Percentiles rank a stretch among this genome's conserved stretches.
Conservation (phyloP, 352 stramenopile genomes). For the Pilasporangium apinafurcum region DNA sequence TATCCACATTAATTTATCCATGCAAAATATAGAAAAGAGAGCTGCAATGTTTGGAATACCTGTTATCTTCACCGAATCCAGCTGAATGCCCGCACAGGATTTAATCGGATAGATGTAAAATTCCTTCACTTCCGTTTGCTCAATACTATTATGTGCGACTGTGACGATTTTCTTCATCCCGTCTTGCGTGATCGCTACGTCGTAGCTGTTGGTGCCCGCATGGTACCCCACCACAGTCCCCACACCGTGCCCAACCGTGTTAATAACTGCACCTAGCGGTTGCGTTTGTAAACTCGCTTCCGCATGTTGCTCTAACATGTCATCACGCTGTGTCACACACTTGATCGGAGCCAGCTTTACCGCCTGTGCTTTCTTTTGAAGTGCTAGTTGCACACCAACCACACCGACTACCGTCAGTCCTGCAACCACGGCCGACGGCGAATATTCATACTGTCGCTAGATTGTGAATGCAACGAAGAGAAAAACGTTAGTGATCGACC, state of each 20-base stretch:
- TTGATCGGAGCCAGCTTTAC: neutral
- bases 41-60: neutral
- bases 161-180: conserved; percentile 3
- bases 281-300: conserved; percentile 10
- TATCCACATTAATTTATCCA: no score
- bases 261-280: conserved; percentile 17
- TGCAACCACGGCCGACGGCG: no score
- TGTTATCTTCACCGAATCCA: conserved; percentile 38
- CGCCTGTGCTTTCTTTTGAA: no score
- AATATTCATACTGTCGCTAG: no score
- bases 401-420: conserved; percentile 11
- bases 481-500: no score
- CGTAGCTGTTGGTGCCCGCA: conserved; percentile 14
- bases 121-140: conserved; percentile 25
- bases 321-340: conserved; percentile 27
- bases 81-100: conserved; percentile 57
- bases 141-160: conserved; percentile 14
- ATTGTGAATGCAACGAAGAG: no score
- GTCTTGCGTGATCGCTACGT: conserved; percentile 12
- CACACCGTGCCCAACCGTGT: conserved; percentile 2
- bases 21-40: neutral
- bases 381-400: conserved; percentile 8
- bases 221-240: conserved; percentile 21
- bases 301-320: conserved; percentile 13
- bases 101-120: conserved; percentile 84